Conservation (phyloP, 2,329 filamentous ascomycete species). For the Dendryphion nanum region DNA sequence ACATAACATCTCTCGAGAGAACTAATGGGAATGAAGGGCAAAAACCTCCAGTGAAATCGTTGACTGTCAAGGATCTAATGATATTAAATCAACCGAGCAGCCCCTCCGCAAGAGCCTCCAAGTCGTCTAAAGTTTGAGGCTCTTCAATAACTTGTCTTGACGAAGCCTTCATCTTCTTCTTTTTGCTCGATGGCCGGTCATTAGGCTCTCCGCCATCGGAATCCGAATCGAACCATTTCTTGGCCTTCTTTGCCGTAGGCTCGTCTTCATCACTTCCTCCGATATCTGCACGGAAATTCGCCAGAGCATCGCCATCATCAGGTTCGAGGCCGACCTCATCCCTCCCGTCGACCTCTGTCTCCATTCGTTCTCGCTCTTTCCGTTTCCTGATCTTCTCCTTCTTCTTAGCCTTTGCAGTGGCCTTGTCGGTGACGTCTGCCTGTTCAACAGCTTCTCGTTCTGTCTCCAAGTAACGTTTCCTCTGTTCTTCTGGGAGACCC, state of each 20-base stretch:
- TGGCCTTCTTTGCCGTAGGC: constrained; percentile 61
- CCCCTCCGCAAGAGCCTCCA: constrained; percentile 73
- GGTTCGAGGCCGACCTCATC: constrained; percentile 24
- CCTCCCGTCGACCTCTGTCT: constrained; percentile 42
- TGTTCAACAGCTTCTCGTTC: constrained; percentile 70
- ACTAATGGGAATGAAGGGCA: too few relatives aligned
- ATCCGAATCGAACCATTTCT: constrained; percentile 78
- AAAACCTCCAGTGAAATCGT: too few relatives aligned
- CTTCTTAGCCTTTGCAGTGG: constrained; percentile 72
- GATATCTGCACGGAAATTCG: constrained; percentile 44
- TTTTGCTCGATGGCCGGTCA: background rate
- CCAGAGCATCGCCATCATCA: constrained; percentile 40
- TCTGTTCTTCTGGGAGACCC: constrained; percentile 74
- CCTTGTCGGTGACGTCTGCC: constrained; percentile 82
- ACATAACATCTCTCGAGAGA: too few relatives aligned
- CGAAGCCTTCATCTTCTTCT: background rate
- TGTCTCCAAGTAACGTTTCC: constrained; percentile 72
- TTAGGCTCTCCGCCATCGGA: constrained; percentile 42
- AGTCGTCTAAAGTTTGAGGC: constrained; percentile 75
- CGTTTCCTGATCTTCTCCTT: constrained; percentile 72
- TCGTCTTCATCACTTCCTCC: constrained; percentile 42
- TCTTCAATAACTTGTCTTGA: constrained; percentile 51
- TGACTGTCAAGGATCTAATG: too few relatives aligned
- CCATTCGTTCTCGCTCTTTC: constrained; percentile 63
- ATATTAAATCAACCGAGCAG: constrained; percentile 56